phyloP scores from a whole-genome alignment of 306 rosid species.

The Coriaria nepalensis region DNA sequence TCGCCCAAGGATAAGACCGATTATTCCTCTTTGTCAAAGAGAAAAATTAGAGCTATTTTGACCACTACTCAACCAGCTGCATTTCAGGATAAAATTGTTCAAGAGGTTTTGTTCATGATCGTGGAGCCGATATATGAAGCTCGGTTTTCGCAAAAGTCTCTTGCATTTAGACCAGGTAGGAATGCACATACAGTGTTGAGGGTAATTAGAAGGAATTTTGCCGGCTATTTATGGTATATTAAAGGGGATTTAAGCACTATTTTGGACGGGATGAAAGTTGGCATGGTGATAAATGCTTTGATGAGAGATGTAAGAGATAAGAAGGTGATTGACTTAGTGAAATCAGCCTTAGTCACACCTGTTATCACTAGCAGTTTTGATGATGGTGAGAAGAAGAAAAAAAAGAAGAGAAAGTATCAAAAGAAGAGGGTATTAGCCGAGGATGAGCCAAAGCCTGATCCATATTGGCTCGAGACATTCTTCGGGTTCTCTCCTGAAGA shows the following conservation, averaged over 20 bases:
- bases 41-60: conserved; percentile 61
- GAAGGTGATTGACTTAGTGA: conserved; percentile 61
- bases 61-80: conserved; percentile 72
- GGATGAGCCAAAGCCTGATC: conserved; percentile 96
- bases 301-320: conserved; percentile 91
- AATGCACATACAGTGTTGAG: conserved; percentile 64
- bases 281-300: conserved; percentile 59
- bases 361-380: conserved; percentile 42
- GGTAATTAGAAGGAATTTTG: conserved; percentile 68
- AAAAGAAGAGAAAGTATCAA: conserved; percentile 71
- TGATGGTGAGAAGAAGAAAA: conserved; percentile 53
- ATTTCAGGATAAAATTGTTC: conserved; percentile 83
- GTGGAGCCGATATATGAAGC: conserved; percentile 80
- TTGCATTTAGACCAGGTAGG: conserved; percentile 69
- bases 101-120: conserved; percentile 67
- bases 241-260: conserved; percentile 73
- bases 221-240: conserved; percentile 81
- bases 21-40: conserved; percentile 55
- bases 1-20: conserved; percentile 67
- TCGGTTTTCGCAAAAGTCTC: conserved; percentile 51
- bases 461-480: conserved; percentile 82
- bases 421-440: conserved; percentile 86
- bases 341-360: conserved; percentile 58
- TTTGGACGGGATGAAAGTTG: conserved; percentile 72
- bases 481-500: conserved; percentile 92